These are phyloP conservation scores for Phialophora verrucosa DNA, from an alignment of 2,329 filamentous ascomycete genomes.

Conservation along the genomic window DNA sequence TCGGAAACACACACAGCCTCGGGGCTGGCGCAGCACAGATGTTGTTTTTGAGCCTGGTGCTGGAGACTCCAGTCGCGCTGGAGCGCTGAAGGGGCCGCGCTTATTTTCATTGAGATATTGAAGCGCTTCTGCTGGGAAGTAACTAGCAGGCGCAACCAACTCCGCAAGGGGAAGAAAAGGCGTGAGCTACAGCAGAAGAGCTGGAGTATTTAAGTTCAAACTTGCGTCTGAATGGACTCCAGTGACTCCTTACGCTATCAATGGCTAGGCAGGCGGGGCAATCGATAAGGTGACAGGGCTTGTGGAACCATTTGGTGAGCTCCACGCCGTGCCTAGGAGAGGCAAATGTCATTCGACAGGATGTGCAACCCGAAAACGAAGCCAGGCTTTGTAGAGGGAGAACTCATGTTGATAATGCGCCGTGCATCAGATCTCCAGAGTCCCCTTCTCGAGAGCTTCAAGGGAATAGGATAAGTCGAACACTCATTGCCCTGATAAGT, in stretches of 20 bases:
- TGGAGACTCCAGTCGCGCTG: neutral
- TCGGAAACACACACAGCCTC: neutral
- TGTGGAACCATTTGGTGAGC: too few relatives aligned
- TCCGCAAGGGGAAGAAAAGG: neutral
- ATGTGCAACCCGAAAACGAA: neutral
- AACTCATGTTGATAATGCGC: neutral
- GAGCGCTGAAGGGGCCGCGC: neutral
- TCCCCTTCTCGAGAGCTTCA: neutral
- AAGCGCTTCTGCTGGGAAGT: neutral
- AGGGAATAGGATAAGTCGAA: neutral
- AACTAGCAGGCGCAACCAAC: neutral
- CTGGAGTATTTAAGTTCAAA: neutral
- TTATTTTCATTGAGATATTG: neutral
- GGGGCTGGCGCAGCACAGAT: neutral
- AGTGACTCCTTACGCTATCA: neutral
- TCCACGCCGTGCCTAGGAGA: neutral
- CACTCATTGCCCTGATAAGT: neutral
- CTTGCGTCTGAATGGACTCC: neutral
- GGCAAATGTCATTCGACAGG: neutral
- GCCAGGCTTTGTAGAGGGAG: neutral
- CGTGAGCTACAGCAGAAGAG: neutral
- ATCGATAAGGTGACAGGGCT: neutral
- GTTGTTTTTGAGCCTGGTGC: neutral
- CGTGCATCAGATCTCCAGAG: neutral
- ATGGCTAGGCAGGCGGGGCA: neutral